Evolutionary conservation across 768 basidiomycete genomes (phyloP).

Genomic region (Antrodiella citrinella): DNA sequence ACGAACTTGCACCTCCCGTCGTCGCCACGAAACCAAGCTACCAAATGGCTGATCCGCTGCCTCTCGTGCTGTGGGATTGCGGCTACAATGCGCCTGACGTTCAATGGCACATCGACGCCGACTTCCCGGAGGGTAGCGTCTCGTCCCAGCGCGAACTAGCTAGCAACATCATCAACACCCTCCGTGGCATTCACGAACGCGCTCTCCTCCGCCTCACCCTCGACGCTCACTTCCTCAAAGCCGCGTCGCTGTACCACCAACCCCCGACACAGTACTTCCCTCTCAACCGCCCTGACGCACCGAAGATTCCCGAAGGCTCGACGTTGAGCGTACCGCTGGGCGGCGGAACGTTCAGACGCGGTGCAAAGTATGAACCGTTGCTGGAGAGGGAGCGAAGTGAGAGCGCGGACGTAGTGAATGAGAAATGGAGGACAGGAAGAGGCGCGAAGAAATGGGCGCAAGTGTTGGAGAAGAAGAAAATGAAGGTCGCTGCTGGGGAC

Average conservation of each 20-base stretch:
- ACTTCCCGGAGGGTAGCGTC: constrained; percentile 21
- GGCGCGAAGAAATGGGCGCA: constrained; percentile 35
- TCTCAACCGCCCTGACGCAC: constrained; percentile 16
- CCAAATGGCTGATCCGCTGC: constrained; percentile 88
- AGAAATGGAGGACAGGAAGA: constrained; percentile 68
- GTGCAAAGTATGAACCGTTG: constrained; percentile 58
- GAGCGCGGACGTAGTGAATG: constrained; percentile 65
- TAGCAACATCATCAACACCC: constrained; percentile 39
- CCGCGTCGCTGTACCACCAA: constrained; percentile 43
- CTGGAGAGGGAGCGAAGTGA: constrained; percentile 62
- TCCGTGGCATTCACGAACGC: constrained; percentile 46
- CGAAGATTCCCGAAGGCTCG: constrained; percentile 9
- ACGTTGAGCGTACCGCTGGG: constrained; percentile 57
- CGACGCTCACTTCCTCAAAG: constrained; percentile 56
- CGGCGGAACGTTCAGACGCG: constrained; percentile 57
- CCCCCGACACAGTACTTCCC: constrained; percentile 32
- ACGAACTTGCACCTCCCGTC: constrained; percentile 31
- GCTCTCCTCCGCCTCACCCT: constrained; percentile 60
- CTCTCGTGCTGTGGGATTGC: constrained; percentile 89
- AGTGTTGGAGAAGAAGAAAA: not conserved
- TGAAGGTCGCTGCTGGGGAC: not conserved
- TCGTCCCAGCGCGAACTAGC: constrained; percentile 6
- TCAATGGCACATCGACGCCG: constrained; percentile 59
- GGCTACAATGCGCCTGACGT: constrained; percentile 60
- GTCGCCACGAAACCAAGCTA: constrained; percentile 79